A percentile compares a stretch with the other conserved stretches of the same genome.
These are phyloP conservation scores for Boletus mariae DNA, from an alignment of 1,284 basidiomycete genomes.

Conservation along the genomic window DNA sequence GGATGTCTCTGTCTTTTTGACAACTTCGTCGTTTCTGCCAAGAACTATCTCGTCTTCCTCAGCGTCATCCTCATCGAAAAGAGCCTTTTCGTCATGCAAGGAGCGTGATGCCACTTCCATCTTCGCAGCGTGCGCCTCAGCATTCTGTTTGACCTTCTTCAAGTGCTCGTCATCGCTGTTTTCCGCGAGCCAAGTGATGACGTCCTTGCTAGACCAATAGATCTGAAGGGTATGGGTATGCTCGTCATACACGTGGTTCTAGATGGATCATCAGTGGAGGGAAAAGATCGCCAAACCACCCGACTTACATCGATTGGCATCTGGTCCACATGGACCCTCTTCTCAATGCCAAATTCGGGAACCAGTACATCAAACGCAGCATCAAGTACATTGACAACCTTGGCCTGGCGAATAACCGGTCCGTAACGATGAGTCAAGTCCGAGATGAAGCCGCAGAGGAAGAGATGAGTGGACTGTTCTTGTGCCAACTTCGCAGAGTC, in stretches of 20 bases:
- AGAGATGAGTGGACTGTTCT: conserved; percentile 94
- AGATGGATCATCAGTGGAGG: conserved; percentile 8
- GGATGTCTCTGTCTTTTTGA: conserved; percentile 54
- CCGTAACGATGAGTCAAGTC: conserved; percentile 94
- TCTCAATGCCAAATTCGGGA: conserved; percentile 96
- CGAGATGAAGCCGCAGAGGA: conserved; percentile 89
- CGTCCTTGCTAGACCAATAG: conserved; percentile 89
- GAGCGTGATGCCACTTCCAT: conserved; percentile 82
- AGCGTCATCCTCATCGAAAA: conserved; percentile 84
- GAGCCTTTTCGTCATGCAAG: conserved; percentile 79
- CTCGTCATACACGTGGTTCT: conserved; percentile 95
- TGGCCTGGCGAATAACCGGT: conserved; percentile 89
- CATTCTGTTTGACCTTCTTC: conserved; percentile 86
- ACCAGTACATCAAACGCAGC: conserved; percentile 94
- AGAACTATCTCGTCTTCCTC: conserved; percentile 78
- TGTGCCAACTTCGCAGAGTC: conserved; percentile 90
- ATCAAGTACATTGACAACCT: conserved; percentile 91
- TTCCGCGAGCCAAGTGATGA: conserved; percentile 91
- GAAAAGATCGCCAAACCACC: neutral
- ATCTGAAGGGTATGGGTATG: conserved; percentile 85
- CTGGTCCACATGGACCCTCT: conserved; percentile 97
- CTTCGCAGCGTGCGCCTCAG: conserved; percentile 78
- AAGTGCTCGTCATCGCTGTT: conserved; percentile 92
- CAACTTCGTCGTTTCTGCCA: conserved; percentile 51
- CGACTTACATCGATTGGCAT: conserved; percentile 89